A percentile compares a stretch with the other conserved stretches of the same genome.
Evolutionary conservation across 2,329 filamentous ascomycete species (phyloP).

Genomic region (Neopestalotiopsis clavispora): DNA sequence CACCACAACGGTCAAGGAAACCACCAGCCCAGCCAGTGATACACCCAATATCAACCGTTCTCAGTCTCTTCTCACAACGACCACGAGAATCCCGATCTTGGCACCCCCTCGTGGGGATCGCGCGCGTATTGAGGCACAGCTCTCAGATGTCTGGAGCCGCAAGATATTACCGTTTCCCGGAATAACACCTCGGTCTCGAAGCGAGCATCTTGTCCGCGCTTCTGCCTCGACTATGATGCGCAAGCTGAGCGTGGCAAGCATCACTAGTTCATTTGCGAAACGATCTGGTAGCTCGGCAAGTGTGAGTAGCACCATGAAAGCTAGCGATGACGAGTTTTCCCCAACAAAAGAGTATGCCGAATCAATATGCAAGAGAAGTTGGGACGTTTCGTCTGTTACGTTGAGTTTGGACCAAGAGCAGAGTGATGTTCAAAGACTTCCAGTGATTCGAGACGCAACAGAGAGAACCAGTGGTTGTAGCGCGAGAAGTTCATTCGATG

Average conservation of each 20-base stretch:
- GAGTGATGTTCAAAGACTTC: slow-evolving; percentile 28
- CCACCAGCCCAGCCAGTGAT: slow-evolving; percentile 47
- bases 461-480: slow-evolving; percentile 30
- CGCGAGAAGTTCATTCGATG: slow-evolving; percentile 20
- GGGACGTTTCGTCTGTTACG: slow-evolving; percentile 24
- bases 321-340: slow-evolving; percentile 34
- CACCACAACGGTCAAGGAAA: slow-evolving; percentile 71
- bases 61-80: slow-evolving; percentile 77
- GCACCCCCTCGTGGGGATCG: slow-evolving; percentile 77
- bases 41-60: slow-evolving; percentile 70
- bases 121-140: slow-evolving; percentile 73
- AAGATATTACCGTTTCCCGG: slow-evolving; percentile 83
- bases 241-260: slow-evolving; percentile 82
- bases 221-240: slow-evolving; percentile 89
- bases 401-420: slow-evolving; percentile 24
- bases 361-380: slow-evolving; percentile 27
- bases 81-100: slow-evolving; percentile 69
- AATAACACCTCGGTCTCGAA: slow-evolving; percentile 68
- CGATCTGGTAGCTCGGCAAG: slow-evolving; percentile 64
- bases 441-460: slow-evolving; percentile 35
- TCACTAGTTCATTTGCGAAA: slow-evolving; percentile 76
- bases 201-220: slow-evolving; percentile 74
- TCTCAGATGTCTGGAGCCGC: slow-evolving; percentile 84
- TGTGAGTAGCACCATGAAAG: slow-evolving; percentile 33
- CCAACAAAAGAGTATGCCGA: slow-evolving; percentile 29